Percentiles rank a stretch among this genome's conserved stretches.
phyloP scores from a whole-genome alignment of 2,329 filamentous ascomycete genomes.

The Ceratocystis ficicola region DNA sequence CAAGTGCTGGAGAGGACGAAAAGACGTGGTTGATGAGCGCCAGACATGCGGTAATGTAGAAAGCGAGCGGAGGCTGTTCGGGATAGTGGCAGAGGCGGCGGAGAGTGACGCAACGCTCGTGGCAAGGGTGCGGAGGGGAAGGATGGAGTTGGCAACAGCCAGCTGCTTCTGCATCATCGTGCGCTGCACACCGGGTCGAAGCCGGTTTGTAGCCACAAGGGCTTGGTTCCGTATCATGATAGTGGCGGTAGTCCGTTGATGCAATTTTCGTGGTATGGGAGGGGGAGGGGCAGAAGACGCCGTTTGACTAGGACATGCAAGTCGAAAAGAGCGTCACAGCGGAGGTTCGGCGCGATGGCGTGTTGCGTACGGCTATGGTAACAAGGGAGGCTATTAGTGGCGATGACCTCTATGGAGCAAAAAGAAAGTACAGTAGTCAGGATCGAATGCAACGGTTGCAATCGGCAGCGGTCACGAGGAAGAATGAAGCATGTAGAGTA shows the following conservation, averaged over 20 bases:
- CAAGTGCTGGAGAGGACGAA: slow-evolving; percentile 10
- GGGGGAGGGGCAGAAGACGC: background rate
- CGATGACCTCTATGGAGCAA: background rate
- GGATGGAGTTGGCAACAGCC: slow-evolving; percentile 13
- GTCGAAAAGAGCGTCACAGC: too few relatives aligned
- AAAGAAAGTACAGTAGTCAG: background rate
- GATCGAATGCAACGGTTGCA: background rate
- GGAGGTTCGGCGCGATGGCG: background rate
- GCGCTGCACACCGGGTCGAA: slow-evolving; percentile 18
- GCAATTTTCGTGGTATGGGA: background rate
- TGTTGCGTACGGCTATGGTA: background rate
- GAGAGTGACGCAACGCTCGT: slow-evolving; percentile 12
- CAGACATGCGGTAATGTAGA: slow-evolving; percentile 11
- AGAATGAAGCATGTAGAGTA: background rate
- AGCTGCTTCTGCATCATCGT: slow-evolving; percentile 21
- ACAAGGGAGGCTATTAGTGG: background rate
- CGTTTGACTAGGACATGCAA: background rate
- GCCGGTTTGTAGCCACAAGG: slow-evolving; percentile 19
- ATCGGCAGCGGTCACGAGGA: background rate
- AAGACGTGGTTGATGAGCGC: slow-evolving; percentile 6
- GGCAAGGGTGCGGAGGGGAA: slow-evolving; percentile 16
- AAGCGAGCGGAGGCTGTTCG: slow-evolving; percentile 26
- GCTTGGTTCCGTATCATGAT: slow-evolving; percentile 21
- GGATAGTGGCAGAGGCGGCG: slow-evolving; percentile 21
- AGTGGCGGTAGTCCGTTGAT: background rate